A percentile compares a stretch with the other conserved stretches of the same genome.
Conservation (phyloP, 2,329 filamentous ascomycete species). For the Ophiostoma tasmaniense region DNA sequence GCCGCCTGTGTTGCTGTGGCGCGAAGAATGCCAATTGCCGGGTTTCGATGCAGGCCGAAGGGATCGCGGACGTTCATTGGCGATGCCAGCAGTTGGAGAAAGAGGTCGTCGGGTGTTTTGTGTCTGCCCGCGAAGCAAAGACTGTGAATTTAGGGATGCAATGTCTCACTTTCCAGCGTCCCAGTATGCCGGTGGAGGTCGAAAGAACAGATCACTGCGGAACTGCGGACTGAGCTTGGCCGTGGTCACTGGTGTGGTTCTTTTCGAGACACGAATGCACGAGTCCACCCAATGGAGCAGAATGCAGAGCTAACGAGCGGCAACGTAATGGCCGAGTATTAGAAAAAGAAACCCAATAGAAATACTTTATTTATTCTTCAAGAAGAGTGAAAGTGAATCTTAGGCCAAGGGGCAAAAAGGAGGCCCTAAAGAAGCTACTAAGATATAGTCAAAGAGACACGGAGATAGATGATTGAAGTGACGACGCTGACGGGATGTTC, state of each 20-base stretch:
- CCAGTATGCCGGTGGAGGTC: not conserved
- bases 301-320: not conserved
- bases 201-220: conserved; percentile 4
- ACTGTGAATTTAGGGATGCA: not conserved
- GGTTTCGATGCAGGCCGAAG: conserved; percentile 32
- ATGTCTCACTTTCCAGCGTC: not conserved
- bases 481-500: not conserved
- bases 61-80: conserved; percentile 37
- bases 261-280: not conserved
- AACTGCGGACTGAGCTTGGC: not conserved
- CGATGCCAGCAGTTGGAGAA: conserved; percentile 13
- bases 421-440: not conserved
- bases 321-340: not conserved
- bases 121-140: not conserved
- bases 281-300: not conserved
- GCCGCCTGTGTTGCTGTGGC: conserved; percentile 39
- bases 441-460: not conserved
- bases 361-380: not conserved
- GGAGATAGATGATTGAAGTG: not conserved
- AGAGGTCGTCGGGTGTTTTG: not conserved
- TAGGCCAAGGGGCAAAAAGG: not conserved
- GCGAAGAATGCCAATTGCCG: conserved; percentile 39
- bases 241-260: not conserved
- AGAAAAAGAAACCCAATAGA: not conserved
- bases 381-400: not conserved